Evolutionary conservation across 768 basidiomycete genomes (phyloP).

Genomic region (Termitomyces bulborhizus): DNA sequence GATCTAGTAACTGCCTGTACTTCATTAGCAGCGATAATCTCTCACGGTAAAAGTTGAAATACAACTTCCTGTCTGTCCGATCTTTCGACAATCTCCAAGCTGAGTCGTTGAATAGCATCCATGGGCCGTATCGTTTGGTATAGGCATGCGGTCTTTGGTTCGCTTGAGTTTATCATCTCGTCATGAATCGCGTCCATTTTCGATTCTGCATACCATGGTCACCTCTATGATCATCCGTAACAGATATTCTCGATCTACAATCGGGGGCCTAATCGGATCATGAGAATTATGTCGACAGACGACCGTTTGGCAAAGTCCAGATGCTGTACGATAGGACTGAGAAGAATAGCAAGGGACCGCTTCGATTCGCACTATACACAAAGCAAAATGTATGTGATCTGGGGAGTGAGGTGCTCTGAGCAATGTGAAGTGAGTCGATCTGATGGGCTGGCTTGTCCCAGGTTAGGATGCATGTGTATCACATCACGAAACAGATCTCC

Average conservation of each 20-base stretch:
- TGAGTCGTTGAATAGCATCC: neutral
- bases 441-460: neutral
- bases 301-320: constrained; percentile 53
- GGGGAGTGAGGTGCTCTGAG: neutral
- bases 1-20: neutral
- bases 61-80: neutral
- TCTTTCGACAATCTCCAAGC: neutral
- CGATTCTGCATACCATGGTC: constrained; percentile 18
- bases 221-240: constrained; percentile 28
- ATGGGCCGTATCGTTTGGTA: neutral
- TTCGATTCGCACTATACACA: constrained; percentile 39
- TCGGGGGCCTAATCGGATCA: constrained; percentile 35
- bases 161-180: neutral
- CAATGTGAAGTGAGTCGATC: neutral
- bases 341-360: constrained; percentile 40
- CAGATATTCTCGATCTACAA: constrained; percentile 37
- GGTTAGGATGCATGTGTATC: too few species aligned
- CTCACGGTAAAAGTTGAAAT: neutral
- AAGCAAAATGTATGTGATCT: neutral
- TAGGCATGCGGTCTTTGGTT: constrained; percentile 21
- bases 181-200: constrained; percentile 17
- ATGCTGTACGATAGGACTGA: constrained; percentile 47
- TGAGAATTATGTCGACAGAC: constrained; percentile 54
- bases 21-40: neutral
- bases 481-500: neutral